These are phyloP conservation scores for Aspergillus sp. DNA, from an alignment of 2,329 filamentous ascomycete species.

Conservation along the genomic window DNA sequence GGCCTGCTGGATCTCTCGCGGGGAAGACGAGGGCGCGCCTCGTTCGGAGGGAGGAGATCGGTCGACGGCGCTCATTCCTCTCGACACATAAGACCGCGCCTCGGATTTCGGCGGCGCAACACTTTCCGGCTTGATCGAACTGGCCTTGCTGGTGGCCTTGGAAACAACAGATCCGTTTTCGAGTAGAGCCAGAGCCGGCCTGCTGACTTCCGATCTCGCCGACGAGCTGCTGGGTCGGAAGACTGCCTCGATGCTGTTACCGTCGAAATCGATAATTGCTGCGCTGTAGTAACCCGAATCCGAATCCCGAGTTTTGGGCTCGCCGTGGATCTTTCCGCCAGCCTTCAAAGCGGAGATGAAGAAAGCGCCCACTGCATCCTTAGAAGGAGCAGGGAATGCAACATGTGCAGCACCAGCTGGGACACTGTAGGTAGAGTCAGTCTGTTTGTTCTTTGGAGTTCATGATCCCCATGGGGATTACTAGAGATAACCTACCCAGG, in stretches of 20 bases:
- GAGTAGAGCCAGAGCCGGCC: constrained; percentile 34
- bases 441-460: constrained; percentile 6
- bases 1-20: constrained; percentile 22
- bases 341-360: constrained; percentile 68
- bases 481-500: constrained; percentile 49
- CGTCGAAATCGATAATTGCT: constrained; percentile 72
- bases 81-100: constrained; percentile 29
- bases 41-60: constrained; percentile 18
- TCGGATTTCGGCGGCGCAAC: constrained; percentile 30
- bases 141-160: constrained; percentile 28
- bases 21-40: constrained; percentile 17
- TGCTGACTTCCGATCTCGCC: constrained; percentile 28
- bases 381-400: constrained; percentile 67
- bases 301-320: constrained; percentile 54
- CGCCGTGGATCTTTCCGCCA: constrained; percentile 58
- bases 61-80: constrained; percentile 25
- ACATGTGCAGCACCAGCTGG: constrained; percentile 60
- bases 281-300: constrained; percentile 61
- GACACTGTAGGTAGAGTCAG: constrained; percentile 28
- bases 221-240: constrained; percentile 47
- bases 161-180: constrained; percentile 42
- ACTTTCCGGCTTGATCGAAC: constrained; percentile 30
- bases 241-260: constrained; percentile 79
- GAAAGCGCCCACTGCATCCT: constrained; percentile 68
- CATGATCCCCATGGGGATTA: not conserved